A percentile compares a stretch with the other conserved stretches of the same genome.
phyloP scores from a whole-genome alignment of 768 basidiomycete species.

The Trametes maxima region DNA sequence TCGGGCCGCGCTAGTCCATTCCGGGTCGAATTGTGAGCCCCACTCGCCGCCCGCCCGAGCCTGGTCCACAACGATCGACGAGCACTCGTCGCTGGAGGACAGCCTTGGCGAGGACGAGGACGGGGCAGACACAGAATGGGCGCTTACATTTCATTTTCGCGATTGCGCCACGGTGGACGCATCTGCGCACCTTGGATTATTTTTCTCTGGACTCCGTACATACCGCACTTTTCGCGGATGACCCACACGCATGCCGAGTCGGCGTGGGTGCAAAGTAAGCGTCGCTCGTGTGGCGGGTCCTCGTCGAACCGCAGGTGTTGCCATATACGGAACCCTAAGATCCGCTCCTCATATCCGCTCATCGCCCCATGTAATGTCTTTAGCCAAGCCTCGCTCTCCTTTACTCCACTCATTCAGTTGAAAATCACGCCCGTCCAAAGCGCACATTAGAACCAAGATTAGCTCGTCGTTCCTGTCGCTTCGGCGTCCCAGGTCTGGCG shows the following conservation, averaged over 20 bases:
- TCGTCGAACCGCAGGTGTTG: neutral
- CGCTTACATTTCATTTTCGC: constrained; percentile 5
- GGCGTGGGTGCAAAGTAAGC: neutral
- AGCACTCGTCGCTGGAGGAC: neutral
- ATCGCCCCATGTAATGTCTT: neutral
- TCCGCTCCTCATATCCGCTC: constrained; percentile 14
- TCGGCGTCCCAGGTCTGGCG: neutral
- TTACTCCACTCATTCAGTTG: neutral
- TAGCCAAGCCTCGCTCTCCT: neutral
- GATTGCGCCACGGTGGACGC: too few species aligned
- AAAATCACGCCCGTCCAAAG: neutral
- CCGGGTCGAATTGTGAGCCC: constrained; percentile 3
- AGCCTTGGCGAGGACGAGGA: neutral
- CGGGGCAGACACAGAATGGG: constrained; percentile 5
- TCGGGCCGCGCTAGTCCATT: neutral
- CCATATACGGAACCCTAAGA: constrained; percentile 6
- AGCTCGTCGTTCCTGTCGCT: neutral
- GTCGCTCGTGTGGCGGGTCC: neutral
- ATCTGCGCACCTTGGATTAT: too few species aligned
- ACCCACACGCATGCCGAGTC: too few species aligned
- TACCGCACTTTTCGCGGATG: too few species aligned
- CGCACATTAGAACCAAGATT: neutral
- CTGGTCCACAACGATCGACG: constrained; percentile 4
- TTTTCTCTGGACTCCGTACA: too few species aligned
- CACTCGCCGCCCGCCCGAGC: neutral